Base-by-base conservation (phyloP, 306 rosid species). In the Canavalia ensiformis region DNA sequence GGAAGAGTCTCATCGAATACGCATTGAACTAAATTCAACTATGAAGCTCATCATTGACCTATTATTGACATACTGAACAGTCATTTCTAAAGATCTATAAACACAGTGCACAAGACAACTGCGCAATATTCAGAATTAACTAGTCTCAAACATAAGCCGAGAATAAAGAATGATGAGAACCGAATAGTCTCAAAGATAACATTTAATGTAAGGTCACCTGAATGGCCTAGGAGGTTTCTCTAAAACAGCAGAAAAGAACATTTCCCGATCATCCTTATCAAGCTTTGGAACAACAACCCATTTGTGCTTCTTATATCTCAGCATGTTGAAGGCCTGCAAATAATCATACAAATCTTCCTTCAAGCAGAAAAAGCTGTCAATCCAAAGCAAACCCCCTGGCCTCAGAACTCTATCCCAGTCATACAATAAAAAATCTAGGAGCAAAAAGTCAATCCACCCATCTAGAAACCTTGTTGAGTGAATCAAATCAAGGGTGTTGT, bases 331-430 rank as follows among this genome's bases (percentile, higher is more conserved):
- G 30, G 88, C 82, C 42, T 88, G 64, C 88, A 92, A 76, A 66
- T 92, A 92, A 72, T 81, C 91, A 85, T 81, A 83, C 86, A 92
- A 85, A 78, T 92, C 95, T 77, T 88, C 90, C 63, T 89, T 84
- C 83, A 82, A 68, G 75, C 95, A 90, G 55, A 92, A 92, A 87
- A 90, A 91, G 71, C 92, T 87, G 30, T 91, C 97, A 81, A 92
- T 86, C 97, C 97, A 92, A 28, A 92, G 74, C 83, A 92, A 78
- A 28, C 97, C 95, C 4, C 97, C 94, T 5, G 97, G 97, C 80
- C 94, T 90, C 75, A 92, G 33, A 81, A 88, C 94, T 68, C 94
- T 89, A 55, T 91, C 95, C 95, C 95, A 91, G 63, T 92, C 97
- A 79, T 78, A 89, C 87, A 92, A 39, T 7, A 92, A 77, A 72